Evolutionary conservation across 2,329 filamentous ascomycete species (phyloP).

Genomic region (Magnaporthiopsis poae): DNA sequence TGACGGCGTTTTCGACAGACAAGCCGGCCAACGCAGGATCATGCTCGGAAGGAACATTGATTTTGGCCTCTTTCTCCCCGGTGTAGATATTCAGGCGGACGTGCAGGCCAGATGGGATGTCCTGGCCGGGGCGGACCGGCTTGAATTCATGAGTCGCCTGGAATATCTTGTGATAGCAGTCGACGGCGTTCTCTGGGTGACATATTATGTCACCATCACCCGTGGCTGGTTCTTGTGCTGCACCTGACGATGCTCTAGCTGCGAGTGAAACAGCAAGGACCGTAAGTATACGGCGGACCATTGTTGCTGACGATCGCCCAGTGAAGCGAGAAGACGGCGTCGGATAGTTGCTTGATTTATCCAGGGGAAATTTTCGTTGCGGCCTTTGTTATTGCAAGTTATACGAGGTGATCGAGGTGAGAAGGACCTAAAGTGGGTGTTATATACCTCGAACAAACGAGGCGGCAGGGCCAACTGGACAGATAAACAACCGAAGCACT

Average conservation of each 20-base stretch:
- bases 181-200: conserved; percentile 46
- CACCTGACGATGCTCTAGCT: neutral
- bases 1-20: conserved; percentile 40
- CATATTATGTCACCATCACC: conserved; percentile 50
- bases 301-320: neutral
- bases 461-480: neutral
- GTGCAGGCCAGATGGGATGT: conserved; percentile 55
- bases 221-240: neutral
- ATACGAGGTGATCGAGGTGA: too few relatives aligned
- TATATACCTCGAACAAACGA: neutral
- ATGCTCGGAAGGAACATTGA: conserved; percentile 48
- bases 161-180: conserved; percentile 59
- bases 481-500: neutral
- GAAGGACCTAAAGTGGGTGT: neutral
- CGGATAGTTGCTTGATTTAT: neutral
- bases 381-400: neutral
- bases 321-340: neutral
- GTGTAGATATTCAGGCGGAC: conserved; percentile 56
- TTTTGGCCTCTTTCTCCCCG: conserved; percentile 55
- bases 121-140: conserved; percentile 52
- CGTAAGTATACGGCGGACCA: neutral
- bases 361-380: neutral
- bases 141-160: conserved; percentile 57
- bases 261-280: neutral
- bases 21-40: conserved; percentile 39